Conservation (phyloP, 1,284 basidiomycete species). For the Schizophyllum amplum region DNA sequence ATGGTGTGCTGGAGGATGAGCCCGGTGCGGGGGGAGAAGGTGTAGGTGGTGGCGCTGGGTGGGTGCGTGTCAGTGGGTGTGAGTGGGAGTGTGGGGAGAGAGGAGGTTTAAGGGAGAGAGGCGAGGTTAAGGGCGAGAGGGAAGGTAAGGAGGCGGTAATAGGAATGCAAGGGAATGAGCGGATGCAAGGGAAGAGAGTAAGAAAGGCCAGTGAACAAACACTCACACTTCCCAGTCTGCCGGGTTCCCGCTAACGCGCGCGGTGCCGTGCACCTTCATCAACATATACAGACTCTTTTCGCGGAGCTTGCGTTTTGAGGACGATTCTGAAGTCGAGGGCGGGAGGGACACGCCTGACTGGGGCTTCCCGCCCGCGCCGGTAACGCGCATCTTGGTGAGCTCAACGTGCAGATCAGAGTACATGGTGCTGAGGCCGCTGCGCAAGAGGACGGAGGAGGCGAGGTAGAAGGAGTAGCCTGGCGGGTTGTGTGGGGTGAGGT, state of each 20-base stretch:
- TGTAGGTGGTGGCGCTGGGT: constrained; percentile 67
- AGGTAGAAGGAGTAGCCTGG: constrained; percentile 65
- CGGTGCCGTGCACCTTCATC: constrained; percentile 45
- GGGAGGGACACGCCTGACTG: neutral
- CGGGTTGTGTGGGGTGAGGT: neutral
- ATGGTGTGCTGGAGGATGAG: constrained; percentile 55
- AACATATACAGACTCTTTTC: constrained; percentile 45
- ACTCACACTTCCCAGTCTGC: constrained; percentile 69
- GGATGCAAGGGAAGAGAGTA: too few species aligned
- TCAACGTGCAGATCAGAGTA: constrained; percentile 57
- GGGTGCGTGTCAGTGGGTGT: too few species aligned
- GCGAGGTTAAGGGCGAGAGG: too few species aligned
- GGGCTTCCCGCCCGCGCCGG: constrained; percentile 18
- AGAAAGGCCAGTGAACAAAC: neutral
- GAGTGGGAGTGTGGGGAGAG: too few species aligned
- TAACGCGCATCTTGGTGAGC: constrained; percentile 39
- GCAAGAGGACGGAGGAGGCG: constrained; percentile 58
- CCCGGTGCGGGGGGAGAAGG: constrained; percentile 58
- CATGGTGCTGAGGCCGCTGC: constrained; percentile 66
- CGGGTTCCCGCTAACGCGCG: constrained; percentile 48
- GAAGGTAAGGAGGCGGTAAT: too few species aligned
- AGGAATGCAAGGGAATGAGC: too few species aligned
- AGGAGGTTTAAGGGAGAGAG: too few species aligned
- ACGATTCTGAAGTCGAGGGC: constrained; percentile 1
- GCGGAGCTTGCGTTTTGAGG: constrained; percentile 8